Evolutionary conservation across 108 stramenopile genomes (phyloP).

Genomic region (Fragilaria crotonensis): DNA sequence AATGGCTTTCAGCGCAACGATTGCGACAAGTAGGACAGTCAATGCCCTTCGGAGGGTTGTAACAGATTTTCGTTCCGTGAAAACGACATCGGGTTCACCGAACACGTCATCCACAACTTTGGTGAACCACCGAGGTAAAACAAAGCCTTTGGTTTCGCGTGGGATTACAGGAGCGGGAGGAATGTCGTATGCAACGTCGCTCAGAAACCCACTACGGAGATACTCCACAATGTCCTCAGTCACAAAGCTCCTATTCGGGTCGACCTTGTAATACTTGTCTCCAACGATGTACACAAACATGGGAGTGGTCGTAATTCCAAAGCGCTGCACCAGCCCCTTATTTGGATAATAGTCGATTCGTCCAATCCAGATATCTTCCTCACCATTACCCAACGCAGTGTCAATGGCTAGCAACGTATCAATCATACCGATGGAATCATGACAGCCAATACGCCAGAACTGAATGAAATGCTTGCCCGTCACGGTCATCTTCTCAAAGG

Average conservation of each 20-base stretch:
- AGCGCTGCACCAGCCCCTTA: background rate
- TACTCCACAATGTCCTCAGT: background rate
- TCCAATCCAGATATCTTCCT: background rate
- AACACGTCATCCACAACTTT: background rate
- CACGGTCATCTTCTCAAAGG: background rate
- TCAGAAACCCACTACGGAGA: background rate
- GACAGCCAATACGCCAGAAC: background rate
- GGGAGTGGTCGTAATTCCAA: background rate
- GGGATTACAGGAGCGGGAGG: too few species aligned
- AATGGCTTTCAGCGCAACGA: background rate
- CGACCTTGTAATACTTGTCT: background rate
- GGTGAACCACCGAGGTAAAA: too few species aligned
- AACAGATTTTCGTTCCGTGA: background rate
- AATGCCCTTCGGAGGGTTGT: background rate
- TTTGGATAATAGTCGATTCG: background rate
- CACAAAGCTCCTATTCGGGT: background rate
- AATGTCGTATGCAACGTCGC: background rate
- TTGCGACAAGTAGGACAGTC: background rate
- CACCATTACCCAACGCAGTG: background rate
- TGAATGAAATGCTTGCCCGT: background rate
- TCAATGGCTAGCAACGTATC: background rate
- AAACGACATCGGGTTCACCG: background rate
- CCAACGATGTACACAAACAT: background rate
- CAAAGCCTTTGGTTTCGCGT: too few species aligned
- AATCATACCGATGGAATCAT: background rate